Evolutionary conservation across 2,329 filamentous ascomycete species (phyloP), one percentile per base, ranked within the genome.

Genomic region (Botrytis byssoidea): DNA sequence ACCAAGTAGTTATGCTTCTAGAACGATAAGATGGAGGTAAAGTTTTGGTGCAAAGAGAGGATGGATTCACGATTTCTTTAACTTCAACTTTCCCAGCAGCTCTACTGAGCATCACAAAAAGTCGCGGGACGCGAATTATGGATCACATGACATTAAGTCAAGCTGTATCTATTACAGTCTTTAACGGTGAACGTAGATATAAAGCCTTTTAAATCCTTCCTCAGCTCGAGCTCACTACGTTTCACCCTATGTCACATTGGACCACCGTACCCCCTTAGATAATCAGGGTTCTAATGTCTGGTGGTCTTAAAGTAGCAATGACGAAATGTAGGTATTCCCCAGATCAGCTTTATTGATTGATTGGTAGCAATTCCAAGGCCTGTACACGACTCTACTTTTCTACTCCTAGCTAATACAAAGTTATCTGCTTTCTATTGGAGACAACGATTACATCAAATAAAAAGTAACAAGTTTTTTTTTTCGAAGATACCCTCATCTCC

Each of bases 81-180:
- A 57, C n/a, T 25, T 57, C 48, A 42, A 68, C 65, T 42, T 57
- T 40, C 25, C 29, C 32, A 65, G 32, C 69, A 40, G 59, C 59
- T 42, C 57, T 57, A 29, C n/a, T 57, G n/a, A 40, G 14, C 59
- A 65, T 71, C 42, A 65, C 57, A 65, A 65, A 71, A 71, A 65
- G 59, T 71, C 69, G 69, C 69, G 69, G 60, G 46, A 71, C 69
- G 59, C 61, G 69, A 71, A 57, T 44, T 69, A 69, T 57, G 66
- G 37, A 57, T 69, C 66, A 69, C 66, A 69, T 69, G 66, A 69
- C 20, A 32, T 18, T 5, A 7, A 25, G 29, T 14, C 29, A 7
- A 14, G 12, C 7, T 42, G 4, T n/a, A 22, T 32, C 10, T 32
- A 32, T 64, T 1, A n/a, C 32, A 12, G 25, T 7, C 14, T 16